phyloP scores from a whole-genome alignment of 495 filamentous ascomycete species.

The Hyaloscypha finlandica region DNA sequence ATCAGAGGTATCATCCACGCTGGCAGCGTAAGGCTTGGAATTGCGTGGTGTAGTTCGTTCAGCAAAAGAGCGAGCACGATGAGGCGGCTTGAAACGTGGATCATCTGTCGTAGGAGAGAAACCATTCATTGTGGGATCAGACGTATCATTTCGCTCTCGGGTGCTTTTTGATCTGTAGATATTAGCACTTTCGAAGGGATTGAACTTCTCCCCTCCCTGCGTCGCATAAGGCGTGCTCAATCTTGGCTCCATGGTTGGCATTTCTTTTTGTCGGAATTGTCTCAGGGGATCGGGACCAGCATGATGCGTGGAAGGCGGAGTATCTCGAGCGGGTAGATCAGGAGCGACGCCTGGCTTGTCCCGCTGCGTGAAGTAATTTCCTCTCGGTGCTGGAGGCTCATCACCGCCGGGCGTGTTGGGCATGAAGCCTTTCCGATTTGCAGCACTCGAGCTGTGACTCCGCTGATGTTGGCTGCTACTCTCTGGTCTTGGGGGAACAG shows the following conservation, averaged over 20 bases:
- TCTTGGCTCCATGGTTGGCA: conserved; percentile 43
- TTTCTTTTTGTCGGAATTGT: conserved; percentile 23
- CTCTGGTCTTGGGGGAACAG: conserved; percentile 36
- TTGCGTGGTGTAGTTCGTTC: neutral
- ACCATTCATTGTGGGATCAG: neutral
- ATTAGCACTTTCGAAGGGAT: conserved; percentile 45
- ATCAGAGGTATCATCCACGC: conserved; percentile 17
- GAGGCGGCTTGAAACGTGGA: conserved; percentile 19
- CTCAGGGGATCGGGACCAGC: conserved; percentile 42
- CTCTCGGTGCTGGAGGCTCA: conserved; percentile 53
- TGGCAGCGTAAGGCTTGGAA: neutral
- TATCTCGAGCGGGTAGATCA: conserved; percentile 25
- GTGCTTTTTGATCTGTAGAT: conserved; percentile 44
- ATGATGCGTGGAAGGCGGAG: neutral
- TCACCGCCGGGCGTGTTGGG: conserved; percentile 58
- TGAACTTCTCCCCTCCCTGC: conserved; percentile 69
- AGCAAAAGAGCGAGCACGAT: conserved; percentile 19
- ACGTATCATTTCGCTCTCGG: conserved; percentile 15
- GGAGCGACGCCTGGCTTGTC: conserved; percentile 22
- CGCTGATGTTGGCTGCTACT: conserved; percentile 33
- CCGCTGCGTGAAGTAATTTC: conserved; percentile 46
- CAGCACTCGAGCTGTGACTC: conserved; percentile 36
- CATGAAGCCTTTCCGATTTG: conserved; percentile 55
- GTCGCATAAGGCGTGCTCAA: conserved; percentile 70
- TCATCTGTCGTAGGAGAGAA: conserved; percentile 26